These are phyloP conservation scores for Fraxinus floribunda DNA, from an alignment of 305 asterid species.

Conservation along the genomic window DNA sequence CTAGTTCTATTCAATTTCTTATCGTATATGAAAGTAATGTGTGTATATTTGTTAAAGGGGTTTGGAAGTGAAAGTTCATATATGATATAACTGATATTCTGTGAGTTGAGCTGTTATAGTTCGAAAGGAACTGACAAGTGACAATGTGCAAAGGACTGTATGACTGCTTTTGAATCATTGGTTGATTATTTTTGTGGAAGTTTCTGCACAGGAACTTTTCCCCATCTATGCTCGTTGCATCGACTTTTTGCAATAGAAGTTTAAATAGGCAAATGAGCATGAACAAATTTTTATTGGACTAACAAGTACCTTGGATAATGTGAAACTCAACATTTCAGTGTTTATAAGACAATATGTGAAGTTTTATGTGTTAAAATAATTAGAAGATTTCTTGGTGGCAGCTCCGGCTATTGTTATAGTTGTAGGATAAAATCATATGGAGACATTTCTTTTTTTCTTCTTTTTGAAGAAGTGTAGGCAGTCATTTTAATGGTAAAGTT, in stretches of 20 bases:
- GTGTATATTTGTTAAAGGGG: not conserved
- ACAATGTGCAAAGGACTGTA: not conserved
- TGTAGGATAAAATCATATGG: not conserved
- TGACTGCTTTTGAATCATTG: not conserved
- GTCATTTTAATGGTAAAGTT: not conserved
- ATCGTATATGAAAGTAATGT: not conserved
- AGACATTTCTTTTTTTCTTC: not conserved
- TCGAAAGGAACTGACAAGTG: not conserved
- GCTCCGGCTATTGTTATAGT: not conserved
- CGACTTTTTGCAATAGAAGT: not conserved
- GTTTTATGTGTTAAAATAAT: not conserved
- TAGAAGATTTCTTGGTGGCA: not conserved
- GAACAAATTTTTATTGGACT: not conserved
- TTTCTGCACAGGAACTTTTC: not conserved
- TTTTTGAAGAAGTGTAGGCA: not conserved
- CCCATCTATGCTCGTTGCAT: not conserved
- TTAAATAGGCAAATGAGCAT: not conserved
- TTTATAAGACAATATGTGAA: not conserved
- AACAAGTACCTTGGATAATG: not conserved
- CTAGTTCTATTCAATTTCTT: not conserved
- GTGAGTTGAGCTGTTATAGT: not conserved
- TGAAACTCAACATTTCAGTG: not conserved
- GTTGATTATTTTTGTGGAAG: not conserved
- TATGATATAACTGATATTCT: not conserved
- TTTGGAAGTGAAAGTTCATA: not conserved